A percentile compares a stretch with the other conserved stretches of the same genome.
Conservation (phyloP, 495 filamentous ascomycete species). For the Tuber indicum region DNA sequence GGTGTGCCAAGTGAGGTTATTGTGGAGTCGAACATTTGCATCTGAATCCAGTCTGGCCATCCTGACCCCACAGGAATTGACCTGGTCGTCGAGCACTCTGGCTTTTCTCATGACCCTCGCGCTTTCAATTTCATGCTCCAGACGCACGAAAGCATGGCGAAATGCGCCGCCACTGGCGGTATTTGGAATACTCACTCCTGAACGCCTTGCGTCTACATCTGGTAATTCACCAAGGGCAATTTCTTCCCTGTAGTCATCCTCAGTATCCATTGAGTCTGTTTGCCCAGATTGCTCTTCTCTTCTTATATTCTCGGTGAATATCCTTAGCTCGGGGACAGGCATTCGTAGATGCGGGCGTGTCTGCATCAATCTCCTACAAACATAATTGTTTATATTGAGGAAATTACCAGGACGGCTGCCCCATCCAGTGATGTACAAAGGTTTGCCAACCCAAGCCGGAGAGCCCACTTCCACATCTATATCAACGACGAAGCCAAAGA, state of each 20-base stretch:
- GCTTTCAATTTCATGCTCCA: neutral
- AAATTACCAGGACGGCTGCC: conserved; percentile 2
- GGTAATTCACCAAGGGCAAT: neutral
- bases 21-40: neutral
- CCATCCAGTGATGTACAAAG: conserved; percentile 12
- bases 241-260: neutral
- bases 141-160: neutral
- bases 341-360: conserved; percentile 18
- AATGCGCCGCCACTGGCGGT: neutral
- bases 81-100: neutral
- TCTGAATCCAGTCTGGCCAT: neutral
- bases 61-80: neutral
- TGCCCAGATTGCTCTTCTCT: neutral
- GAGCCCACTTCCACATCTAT: neutral
- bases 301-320: neutral
- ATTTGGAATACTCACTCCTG: neutral
- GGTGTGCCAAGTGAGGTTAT: neutral
- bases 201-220: neutral
- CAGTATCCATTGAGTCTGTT: neutral
- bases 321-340: conserved; percentile 7
- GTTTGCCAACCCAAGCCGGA: neutral
- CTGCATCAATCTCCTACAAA: conserved; percentile 4
- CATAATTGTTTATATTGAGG: neutral
- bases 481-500: conserved; percentile 19
- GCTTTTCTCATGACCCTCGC: neutral